Evolutionary conservation across 78 protist genomes (phyloP).

Genomic region (slime mould (Dictyostelium discoideum)): DNA sequence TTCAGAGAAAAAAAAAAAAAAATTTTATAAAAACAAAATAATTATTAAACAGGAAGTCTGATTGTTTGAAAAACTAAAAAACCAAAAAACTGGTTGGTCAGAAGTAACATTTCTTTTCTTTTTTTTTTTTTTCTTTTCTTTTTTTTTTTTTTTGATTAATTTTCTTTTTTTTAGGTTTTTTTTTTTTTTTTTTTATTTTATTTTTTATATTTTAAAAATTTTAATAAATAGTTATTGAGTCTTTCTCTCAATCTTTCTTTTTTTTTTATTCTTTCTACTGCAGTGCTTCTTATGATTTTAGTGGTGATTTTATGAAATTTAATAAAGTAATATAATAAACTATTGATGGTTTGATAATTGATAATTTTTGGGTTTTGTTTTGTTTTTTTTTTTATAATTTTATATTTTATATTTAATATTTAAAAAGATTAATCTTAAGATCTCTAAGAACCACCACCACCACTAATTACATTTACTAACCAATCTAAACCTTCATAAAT

Average conservation of each 20-base stretch:
- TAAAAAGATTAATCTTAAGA: too few relatives aligned
- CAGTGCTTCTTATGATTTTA: neutral
- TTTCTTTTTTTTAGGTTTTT: neutral
- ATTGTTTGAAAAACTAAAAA: neutral
- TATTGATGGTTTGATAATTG: neutral
- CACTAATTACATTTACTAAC: slow-evolving; percentile 55
- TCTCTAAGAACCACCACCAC: neutral
- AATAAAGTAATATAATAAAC: neutral
- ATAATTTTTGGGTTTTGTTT: too few relatives aligned
- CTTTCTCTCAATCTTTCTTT: neutral
- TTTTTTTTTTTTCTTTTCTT: too few relatives aligned
- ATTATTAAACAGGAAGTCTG: neutral
- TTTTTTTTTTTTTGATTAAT: too few relatives aligned
- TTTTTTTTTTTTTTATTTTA: neutral
- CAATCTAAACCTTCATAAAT: slow-evolving; percentile 95
- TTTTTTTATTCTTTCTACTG: too few relatives aligned
- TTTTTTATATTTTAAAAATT: neutral
- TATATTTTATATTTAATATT: too few relatives aligned
- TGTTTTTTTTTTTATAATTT: too few relatives aligned
- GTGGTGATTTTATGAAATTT: neutral
- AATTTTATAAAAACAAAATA: too few relatives aligned
- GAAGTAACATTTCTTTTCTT: too few relatives aligned
- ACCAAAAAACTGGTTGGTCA: neutral
- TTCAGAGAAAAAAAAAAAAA: too few relatives aligned
- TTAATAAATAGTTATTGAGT: neutral